Base-by-base conservation (phyloP, 805 yeast species). In the Yarrowia sp. region DNA sequence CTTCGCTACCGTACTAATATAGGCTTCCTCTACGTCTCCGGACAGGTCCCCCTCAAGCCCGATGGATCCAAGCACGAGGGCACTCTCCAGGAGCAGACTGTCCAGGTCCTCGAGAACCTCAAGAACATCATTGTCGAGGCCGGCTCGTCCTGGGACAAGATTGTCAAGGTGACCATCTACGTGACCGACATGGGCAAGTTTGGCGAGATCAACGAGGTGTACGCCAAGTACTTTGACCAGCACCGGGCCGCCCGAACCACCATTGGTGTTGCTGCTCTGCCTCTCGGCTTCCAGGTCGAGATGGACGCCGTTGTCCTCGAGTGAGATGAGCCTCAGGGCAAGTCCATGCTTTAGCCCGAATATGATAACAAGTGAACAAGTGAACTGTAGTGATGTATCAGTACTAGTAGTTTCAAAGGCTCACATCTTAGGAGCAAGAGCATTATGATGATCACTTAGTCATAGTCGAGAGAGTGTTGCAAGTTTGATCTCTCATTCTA, bases 241-340 rank as follows among this genome's bases (percentile, higher is more conserved):
- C 79, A 77, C 75, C 73, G 74, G 61, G 98, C 99, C 53, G 98
- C 98, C 48, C 91, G 99, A 86, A 91, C 98, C 1, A 95, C 98
- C 84, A 97, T 95, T 74, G 98, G 98, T 55, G 98, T 93, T 72
- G 89, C 88, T 80, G 87, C 86, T 72, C 87, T 95, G 74, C 99
- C 99, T 71, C 86, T 95, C 79, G 92, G 92, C 71, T 91, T 87
- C 71, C 90, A 86, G 71, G 79, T 92, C 75, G 99, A 95, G 83
- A 86, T 95, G 81, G 99, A 94, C 83, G 93, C 90, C 71, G 82
- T 95, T 81, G 99, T 98, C 70, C 82, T 90, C 69, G 97, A 89
- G 48, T 61, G 67, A 61, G 67, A 61, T 46, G 22, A 19, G 5
- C 22, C 14, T 8, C 2, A 2, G 43, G 22, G 11, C 2, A 55